Evolutionary conservation across 2,329 filamentous ascomycete genomes (phyloP), one percentile per base, ranked within the genome.

Genomic region (Scortechinia acanthostroma): DNA sequence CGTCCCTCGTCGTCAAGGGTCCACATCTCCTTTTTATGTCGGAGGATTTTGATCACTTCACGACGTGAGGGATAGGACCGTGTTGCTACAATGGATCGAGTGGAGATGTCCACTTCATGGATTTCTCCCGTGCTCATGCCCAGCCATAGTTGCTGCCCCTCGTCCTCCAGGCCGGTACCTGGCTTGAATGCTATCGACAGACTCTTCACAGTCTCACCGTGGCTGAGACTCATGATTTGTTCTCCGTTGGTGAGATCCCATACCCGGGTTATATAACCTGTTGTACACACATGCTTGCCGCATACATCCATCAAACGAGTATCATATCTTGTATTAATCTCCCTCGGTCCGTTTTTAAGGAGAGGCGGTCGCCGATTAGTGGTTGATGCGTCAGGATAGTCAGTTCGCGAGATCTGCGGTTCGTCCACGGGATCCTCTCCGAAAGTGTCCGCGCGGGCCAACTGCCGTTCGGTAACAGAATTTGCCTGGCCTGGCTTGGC

Each of bases 21-120:
- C 93, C 93, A 98, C 60, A 98, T 78, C 56, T 96, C 88, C 52
- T 89, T 88, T 50, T 80, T 84, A 60, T 94, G 86, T 30, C 93
- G 81, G 58, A 88, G 86, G 35, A 98, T 95, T 54, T 83, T 88
- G 50, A 88, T 77, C 43, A 98, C 77, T 53, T 95, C 88, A 49
- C 81, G 76, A 35, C 88, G 80, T 4, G 82, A 93, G 2, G 87
- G 86, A 43, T 73, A 80, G 2, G 76, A 66, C 54, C 86, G 88
- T 16, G 76, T 85, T 21, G 76, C 71, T 14, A 88, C 71, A 42
- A 95, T 72, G 25, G 75, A 79, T 56, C 91, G 83, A 1, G 81
- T 83, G 2, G 73, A 68, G 45, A 97, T 78, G 59, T 98, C 91
- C 40, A 95, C 76, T 64, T 98, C 93, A 58, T 91, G 80, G 30